Percentiles rank a stretch among this genome's conserved stretches.
Conservation (phyloP, 257 asterid genomes). For the Leptodermis oblonga region DNA sequence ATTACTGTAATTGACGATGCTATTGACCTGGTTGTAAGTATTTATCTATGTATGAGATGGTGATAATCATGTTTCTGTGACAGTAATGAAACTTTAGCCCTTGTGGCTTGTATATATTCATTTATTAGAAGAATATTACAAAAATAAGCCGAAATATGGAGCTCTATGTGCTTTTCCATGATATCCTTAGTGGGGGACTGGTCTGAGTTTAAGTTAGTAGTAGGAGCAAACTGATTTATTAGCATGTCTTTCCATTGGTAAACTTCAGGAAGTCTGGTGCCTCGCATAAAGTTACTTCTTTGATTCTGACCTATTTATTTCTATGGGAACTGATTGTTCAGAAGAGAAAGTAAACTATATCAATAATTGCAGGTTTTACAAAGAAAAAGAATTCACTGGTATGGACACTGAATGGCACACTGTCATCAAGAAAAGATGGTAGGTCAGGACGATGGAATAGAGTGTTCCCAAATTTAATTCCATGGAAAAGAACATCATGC, state of each 20-base stretch:
- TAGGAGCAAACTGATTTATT: not conserved
- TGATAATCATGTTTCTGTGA: not conserved
- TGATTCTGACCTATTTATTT: not conserved
- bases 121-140: not conserved
- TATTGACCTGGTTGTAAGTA: not conserved
- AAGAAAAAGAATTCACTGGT: constrained; percentile 62
- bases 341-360: not conserved
- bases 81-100: not conserved
- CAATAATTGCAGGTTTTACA: constrained; percentile 35
- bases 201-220: not conserved
- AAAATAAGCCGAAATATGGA: not conserved
- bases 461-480: constrained; percentile 47
- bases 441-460: constrained; percentile 39
- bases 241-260: not conserved
- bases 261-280: not conserved
- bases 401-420: constrained; percentile 60
- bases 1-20: not conserved
- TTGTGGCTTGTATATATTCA: not conserved
- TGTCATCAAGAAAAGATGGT: constrained; percentile 43
- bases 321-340: not conserved
- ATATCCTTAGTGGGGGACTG: no score
- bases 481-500: constrained; percentile 67
- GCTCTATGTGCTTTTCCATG: not conserved
- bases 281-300: not conserved
- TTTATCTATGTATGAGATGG: not conserved